Evolutionary conservation across 306 rosid genomes (phyloP), one percentile per base, ranked within the genome.

Genomic region (Lupinus albus): DNA sequence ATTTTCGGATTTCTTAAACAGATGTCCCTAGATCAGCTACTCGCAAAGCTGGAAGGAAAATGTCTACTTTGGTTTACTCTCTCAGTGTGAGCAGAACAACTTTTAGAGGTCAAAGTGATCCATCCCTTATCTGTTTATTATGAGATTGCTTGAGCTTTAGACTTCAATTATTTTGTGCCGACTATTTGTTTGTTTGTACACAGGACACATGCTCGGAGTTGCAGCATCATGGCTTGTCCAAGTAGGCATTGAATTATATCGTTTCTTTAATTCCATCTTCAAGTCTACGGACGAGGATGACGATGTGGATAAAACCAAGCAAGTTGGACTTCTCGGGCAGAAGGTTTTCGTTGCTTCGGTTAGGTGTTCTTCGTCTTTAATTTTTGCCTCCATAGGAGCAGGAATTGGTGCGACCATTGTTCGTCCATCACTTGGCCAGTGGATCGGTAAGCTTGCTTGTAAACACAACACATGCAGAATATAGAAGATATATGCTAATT

Each of bases 211-310:
- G 72, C 87, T 92, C 33, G 98, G 92, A 62, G 87, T 85, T 67
- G 92, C 92, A 48, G 96, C 98, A 18, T 87, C 98, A 11, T 89
- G 98, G 96, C 68, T 89, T 47, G 85, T 89, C 70, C 88, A 86
- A 83, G 85, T 92, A 51, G 87, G 82, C 63, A 89, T 89, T 8
- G 92, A 92, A n/a, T 18, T 84, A 11, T 87, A 89, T 69, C 78
- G 87, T 49, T 87, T 56, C 58, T 36, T 81, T 47, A 57, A 64
- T 4, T 17, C 70, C 2, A 7, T 47, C 4, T 36, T 83, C 60
- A 78, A 46, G 8, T 45, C 83, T 7, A 64, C 68, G 53, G 81
- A 77, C 6, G 86, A 78, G 67, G 79, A 60, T 8, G 76, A 73
- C 12, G 72, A 67, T 25, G 76, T 64, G 5, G 82, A 84, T 20